These are phyloP conservation scores for Phytophthora tentaculata DNA, from an alignment of 352 stramenopile genomes.

Conservation along the genomic window DNA sequence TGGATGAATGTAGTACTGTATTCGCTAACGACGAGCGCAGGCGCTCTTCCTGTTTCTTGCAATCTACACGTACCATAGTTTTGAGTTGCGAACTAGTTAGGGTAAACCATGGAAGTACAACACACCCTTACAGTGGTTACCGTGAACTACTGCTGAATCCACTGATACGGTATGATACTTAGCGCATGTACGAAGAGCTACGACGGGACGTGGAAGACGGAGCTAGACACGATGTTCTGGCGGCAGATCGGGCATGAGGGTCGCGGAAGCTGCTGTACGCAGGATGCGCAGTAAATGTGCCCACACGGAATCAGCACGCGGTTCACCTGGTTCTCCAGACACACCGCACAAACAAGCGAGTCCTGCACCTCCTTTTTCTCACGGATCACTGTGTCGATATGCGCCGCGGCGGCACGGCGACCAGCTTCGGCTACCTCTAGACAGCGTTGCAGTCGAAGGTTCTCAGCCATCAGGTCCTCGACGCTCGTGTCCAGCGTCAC, in stretches of 20 bases:
- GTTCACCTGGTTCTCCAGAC: conserved; percentile 83
- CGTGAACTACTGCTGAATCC: too few relatives aligned
- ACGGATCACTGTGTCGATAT: conserved; percentile 73
- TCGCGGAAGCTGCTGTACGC: conserved; percentile 63
- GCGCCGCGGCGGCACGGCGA: conserved; percentile 54
- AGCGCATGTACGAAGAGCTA: too few relatives aligned
- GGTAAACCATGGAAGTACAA: too few relatives aligned
- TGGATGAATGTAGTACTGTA: too few relatives aligned
- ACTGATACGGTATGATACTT: too few relatives aligned
- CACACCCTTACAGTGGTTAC: too few relatives aligned
- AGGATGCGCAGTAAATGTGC: conserved; percentile 83
- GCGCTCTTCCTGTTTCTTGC: too few relatives aligned
- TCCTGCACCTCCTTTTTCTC: conserved; percentile 82
- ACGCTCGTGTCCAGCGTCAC: conserved; percentile 70
- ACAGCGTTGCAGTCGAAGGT: conserved; percentile 62
- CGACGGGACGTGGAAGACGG: conserved; percentile 72
- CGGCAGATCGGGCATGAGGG: conserved; percentile 78
- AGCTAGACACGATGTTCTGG: conserved; percentile 62
- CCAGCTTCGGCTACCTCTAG: conserved; percentile 72
- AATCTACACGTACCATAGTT: too few relatives aligned
- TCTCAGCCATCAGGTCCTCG: conserved; percentile 71
- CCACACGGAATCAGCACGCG: conserved; percentile 84
- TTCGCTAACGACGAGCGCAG: too few relatives aligned
- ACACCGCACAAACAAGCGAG: conserved; percentile 79
- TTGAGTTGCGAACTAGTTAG: too few relatives aligned